Evolutionary conservation across 2,329 filamentous ascomycete genomes (phyloP).

Genomic region (Aspergillus proliferans): DNA sequence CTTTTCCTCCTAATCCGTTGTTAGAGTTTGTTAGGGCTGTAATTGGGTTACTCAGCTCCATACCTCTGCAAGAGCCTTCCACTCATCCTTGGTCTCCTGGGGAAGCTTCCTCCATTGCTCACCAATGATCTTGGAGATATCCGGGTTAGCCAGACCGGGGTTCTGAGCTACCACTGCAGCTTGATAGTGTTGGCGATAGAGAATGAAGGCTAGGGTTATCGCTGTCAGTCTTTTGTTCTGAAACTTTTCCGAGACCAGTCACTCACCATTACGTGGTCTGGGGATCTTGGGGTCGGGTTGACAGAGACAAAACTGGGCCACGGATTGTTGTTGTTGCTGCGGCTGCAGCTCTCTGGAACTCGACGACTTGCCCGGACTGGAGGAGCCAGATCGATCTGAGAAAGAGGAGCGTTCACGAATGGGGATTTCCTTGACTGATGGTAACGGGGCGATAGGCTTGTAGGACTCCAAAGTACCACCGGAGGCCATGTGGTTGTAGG

Average conservation of each 20-base stretch:
- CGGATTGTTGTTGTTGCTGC: conserved; percentile 29
- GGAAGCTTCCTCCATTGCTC: conserved; percentile 79
- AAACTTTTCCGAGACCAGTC: neutral
- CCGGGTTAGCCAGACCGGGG: conserved; percentile 87
- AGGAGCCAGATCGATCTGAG: conserved; percentile 23
- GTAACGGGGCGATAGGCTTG: conserved; percentile 12
- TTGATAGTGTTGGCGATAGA: conserved; percentile 93
- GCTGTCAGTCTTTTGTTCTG: conserved; percentile 14
- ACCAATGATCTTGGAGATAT: conserved; percentile 96
- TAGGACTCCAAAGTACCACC: conserved; percentile 7
- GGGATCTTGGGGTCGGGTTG: conserved; percentile 67
- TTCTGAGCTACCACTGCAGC: conserved; percentile 71
- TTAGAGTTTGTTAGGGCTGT: neutral
- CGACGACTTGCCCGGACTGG: conserved; percentile 28
- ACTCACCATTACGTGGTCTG: conserved; percentile 63
- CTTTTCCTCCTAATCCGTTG: conserved; percentile 66
- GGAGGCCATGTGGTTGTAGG: conserved; percentile 15
- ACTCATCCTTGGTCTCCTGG: conserved; percentile 69
- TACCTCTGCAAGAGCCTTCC: conserved; percentile 83
- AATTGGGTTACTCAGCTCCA: conserved; percentile 8
- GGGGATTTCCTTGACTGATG: conserved; percentile 17
- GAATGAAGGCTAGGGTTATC: conserved; percentile 89
- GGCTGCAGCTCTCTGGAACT: conserved; percentile 28
- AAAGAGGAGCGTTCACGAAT: conserved; percentile 20
- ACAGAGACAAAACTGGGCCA: conserved; percentile 58